phyloP scores from a whole-genome alignment of 441 rosid genomes.

The Cnidoscolus chayamansa region DNA sequence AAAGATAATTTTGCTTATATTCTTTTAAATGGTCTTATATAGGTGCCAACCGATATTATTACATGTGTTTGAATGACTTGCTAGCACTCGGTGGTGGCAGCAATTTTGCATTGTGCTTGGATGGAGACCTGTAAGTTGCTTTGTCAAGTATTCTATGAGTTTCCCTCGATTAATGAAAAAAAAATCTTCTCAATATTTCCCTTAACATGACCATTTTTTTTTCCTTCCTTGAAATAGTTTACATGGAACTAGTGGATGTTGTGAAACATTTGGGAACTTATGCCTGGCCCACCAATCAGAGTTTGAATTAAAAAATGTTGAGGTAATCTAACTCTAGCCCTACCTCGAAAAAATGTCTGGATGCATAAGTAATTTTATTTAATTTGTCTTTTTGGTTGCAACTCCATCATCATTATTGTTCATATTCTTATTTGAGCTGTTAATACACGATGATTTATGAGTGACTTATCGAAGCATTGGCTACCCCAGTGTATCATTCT shows the following conservation, averaged over 20 bases:
- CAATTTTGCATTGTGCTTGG: conserved; percentile 73
- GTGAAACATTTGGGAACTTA: conserved; percentile 76
- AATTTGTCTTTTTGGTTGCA: neutral
- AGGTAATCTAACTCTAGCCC: conserved; percentile 45
- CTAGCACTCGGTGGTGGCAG: conserved; percentile 90
- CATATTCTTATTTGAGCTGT: neutral
- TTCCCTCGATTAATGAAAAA: neutral
- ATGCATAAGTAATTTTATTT: neutral
- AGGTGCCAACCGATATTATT: conserved; percentile 93
- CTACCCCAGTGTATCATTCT: neutral
- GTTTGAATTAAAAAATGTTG: conserved; percentile 74
- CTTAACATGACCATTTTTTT: neutral
- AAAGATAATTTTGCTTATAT: neutral
- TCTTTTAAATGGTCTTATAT: conserved; percentile 18
- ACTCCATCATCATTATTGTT: neutral
- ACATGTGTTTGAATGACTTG: conserved; percentile 78
- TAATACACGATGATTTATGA: neutral
- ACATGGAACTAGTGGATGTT: conserved; percentile 80
- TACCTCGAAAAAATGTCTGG: neutral
- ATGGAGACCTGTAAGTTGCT: conserved; percentile 80
- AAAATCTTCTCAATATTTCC: neutral
- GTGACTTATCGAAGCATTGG: neutral
- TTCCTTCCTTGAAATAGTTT: conserved; percentile 44
- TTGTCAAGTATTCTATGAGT: conserved; percentile 10
- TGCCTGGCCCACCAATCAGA: conserved; percentile 72